Conservation (phyloP, 768 basidiomycete genomes). For the Phlebiopsis flavidoalba region DNA sequence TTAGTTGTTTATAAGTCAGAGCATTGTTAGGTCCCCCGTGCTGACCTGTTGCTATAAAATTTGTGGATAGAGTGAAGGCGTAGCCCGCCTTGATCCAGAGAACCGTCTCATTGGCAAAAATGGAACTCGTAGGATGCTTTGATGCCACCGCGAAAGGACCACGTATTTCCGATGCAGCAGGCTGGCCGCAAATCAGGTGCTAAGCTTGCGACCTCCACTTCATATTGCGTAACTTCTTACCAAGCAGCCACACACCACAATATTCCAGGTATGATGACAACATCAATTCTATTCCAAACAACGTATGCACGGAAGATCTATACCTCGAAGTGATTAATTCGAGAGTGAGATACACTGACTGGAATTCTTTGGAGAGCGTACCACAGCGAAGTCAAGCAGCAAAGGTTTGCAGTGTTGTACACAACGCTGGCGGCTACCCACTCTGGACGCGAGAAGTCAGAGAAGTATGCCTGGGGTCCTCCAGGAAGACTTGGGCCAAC, state of each 20-base stretch:
- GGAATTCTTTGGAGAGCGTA: not conserved
- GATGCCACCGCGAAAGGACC: slow-evolving; percentile 15
- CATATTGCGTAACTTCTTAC: not conserved
- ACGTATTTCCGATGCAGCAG: slow-evolving; percentile 15
- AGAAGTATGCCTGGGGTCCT: slow-evolving; percentile 4
- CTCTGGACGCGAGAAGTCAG: slow-evolving; percentile 3
- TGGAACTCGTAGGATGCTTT: slow-evolving; percentile 1
- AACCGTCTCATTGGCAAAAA: slow-evolving; percentile 24
- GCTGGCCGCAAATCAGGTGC: slow-evolving; percentile 5
- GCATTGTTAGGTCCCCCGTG: too few species aligned
- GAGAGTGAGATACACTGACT: too few species aligned
- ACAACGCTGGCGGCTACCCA: slow-evolving; percentile 15
- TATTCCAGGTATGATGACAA: slow-evolving; percentile 1
- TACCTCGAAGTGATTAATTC: not conserved
- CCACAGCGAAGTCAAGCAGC: slow-evolving; percentile 19
- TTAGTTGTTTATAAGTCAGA: too few species aligned
- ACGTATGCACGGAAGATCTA: slow-evolving; percentile 10
- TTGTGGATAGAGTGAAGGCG: slow-evolving; percentile 26
- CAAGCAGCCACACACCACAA: slow-evolving; percentile 8
- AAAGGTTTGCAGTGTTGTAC: slow-evolving; percentile 16
- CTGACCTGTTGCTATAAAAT: slow-evolving; percentile 27
- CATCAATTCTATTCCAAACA: slow-evolving; percentile 5
- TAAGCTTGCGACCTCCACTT: not conserved
- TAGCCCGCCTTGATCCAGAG: slow-evolving; percentile 32
- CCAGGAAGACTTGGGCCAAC: slow-evolving; percentile 4